Evolutionary conservation across 148 eudicot genomes (phyloP).

Genomic region (Dianthus caryophyllus): DNA sequence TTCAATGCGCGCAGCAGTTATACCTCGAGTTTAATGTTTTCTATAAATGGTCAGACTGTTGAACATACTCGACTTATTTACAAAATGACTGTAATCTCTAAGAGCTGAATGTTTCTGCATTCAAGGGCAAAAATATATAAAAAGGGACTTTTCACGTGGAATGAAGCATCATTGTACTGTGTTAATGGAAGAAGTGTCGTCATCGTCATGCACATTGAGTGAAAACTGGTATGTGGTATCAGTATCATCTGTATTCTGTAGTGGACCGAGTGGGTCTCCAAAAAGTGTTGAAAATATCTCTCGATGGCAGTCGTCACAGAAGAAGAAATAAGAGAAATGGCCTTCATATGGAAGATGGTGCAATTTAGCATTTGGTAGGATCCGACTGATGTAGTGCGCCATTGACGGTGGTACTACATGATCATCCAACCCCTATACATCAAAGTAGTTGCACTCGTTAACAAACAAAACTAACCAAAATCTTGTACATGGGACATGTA

Average conservation of each 20-base stretch:
- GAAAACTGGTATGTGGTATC: constrained; percentile 8
- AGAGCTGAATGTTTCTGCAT: constrained; percentile 4
- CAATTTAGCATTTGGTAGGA: constrained; percentile 52
- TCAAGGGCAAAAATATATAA: not conserved
- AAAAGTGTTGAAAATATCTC: constrained; percentile 63
- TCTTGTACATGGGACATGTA: no score
- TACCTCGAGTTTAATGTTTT: no score
- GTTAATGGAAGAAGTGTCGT: constrained; percentile 1
- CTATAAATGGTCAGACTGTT: no score
- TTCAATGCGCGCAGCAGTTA: no score
- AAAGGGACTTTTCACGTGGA: not conserved
- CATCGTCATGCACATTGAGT: constrained; percentile 5
- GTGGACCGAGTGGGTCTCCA: constrained; percentile 68
- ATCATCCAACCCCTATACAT: constrained; percentile 77
- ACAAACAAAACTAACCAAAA: no score
- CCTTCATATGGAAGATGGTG: constrained; percentile 72
- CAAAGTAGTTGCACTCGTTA: constrained; percentile 1
- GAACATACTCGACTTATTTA: constrained; percentile 13
- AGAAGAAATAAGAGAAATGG: constrained; percentile 80
- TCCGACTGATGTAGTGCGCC: constrained; percentile 59
- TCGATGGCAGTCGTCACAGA: constrained; percentile 74
- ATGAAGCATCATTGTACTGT: constrained; percentile 12
- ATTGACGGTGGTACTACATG: constrained; percentile 69
- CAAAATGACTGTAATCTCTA: constrained; percentile 15
- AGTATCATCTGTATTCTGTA: constrained; percentile 18